Base-by-base conservation (phyloP, 2,329 filamentous ascomycete species). In the Lachnellula suecica region DNA sequence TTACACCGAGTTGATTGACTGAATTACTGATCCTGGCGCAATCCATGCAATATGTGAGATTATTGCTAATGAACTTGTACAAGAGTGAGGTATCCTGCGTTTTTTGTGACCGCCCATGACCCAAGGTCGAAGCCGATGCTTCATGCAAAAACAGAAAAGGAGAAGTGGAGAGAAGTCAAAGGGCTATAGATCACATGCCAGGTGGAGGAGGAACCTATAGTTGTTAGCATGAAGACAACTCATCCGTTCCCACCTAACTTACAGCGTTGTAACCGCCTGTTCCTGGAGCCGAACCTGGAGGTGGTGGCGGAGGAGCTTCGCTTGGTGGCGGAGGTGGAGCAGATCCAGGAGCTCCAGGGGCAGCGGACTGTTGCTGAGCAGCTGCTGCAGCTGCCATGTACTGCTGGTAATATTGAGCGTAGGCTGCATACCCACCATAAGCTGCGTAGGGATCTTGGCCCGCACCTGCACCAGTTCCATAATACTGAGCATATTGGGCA, bases 401-500 rank as follows among this genome's bases (percentile, higher is more conserved):
- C 63, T 89, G 85, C 66, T 89, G 84, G 62, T 91, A 91, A 71
- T 88, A 86, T 62, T 88, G 85, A 58, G 81, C 74, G 61, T 86
- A 86, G 40, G 87, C 88, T 62, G 86, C 82, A 71, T 94, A 97
- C 49, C 93, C 93, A 57, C 93, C 93, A 63, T 94, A 97, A 8
- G 89, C 85, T 38, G 91, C 91, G 69, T 97, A 97, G 0, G 92
- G 93, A 65, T 97, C 91, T n/a, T n/a, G n/a, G n/a, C n/a, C n/a
- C n/a, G n/a, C n/a, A n/a, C n/a, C n/a, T 57, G 81, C 76, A 49
- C 78, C 77, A 35, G 51, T 48, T 57, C 78, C 79, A 56, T 92
- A 93, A 70, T 95, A 94, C 68, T 91, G 87, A 2, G 89, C 87
- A 68, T 95, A 95, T 66, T 93, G 88, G 17, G 87, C 84, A 47